These are phyloP conservation scores for Aeschynomene evenia DNA, from an alignment of 306 rosid species.

Conservation along the genomic window DNA sequence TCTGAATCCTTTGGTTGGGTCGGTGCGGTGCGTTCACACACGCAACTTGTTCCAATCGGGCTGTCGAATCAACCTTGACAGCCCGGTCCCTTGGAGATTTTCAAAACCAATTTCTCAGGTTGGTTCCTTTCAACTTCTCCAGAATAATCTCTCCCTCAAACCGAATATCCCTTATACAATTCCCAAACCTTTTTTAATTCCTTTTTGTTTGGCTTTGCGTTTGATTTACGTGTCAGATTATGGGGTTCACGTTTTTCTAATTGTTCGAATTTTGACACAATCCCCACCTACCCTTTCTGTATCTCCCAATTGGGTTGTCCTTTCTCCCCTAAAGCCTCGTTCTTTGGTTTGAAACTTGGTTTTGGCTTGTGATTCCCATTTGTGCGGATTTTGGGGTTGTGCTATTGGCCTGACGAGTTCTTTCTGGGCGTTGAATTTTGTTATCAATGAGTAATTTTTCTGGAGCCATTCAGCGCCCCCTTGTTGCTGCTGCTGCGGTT, in stretches of 20 bases:
- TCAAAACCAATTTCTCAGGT: constrained; percentile 8
- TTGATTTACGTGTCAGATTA: constrained; percentile 29
- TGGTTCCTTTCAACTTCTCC: constrained; percentile 24
- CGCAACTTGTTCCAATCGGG: constrained; percentile 40
- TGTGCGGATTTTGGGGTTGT: not conserved
- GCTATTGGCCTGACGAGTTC: constrained; percentile 35
- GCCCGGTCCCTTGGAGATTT: constrained; percentile 50
- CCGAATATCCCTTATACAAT: constrained; percentile 41
- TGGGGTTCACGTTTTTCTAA: not conserved
- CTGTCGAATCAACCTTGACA: constrained; percentile 64
- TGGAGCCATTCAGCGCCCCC: constrained; percentile 82
- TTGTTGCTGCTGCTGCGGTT: constrained; percentile 81
- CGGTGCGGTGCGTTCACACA: constrained; percentile 4
- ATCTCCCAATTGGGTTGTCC: not conserved
- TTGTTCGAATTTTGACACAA: constrained; percentile 30
- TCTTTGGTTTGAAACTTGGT: not conserved
- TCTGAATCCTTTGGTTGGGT: not conserved
- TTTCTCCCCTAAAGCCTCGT: constrained; percentile 7
- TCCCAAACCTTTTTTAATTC: not conserved
- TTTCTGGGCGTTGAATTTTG: constrained; percentile 9
- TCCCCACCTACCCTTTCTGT: constrained; percentile 22
- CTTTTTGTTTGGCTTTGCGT: constrained; percentile 27
- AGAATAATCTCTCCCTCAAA: constrained; percentile 34
- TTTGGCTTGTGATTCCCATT: constrained; percentile 4
- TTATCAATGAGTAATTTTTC: constrained; percentile 65